These are phyloP conservation scores for Rubia tinctorum DNA, from an alignment of 305 asterid species.

Conservation along the genomic window DNA sequence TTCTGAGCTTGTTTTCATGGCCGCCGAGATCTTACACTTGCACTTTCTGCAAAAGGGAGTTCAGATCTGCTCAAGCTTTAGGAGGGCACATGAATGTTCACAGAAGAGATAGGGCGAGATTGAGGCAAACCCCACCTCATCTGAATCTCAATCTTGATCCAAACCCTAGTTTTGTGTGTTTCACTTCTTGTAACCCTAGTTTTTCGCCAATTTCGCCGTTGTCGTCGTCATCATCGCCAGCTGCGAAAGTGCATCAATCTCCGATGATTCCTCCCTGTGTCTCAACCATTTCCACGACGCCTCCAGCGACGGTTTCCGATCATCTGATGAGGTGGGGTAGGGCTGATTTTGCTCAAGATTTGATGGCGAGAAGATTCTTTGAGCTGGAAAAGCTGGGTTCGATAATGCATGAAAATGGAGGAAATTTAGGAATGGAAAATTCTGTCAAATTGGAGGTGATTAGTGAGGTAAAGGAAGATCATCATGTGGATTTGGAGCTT, in stretches of 20 bases:
- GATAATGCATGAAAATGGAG: slow-evolving; percentile 14
- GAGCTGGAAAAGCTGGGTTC: slow-evolving; percentile 23
- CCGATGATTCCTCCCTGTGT: slow-evolving; percentile 24
- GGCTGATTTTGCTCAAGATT: slow-evolving; percentile 19
- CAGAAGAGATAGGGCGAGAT: slow-evolving; percentile 38
- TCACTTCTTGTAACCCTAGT: slow-evolving; percentile 36
- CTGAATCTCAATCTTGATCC: slow-evolving; percentile 52
- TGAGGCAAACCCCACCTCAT: slow-evolving; percentile 22
- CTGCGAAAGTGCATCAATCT: neutral
- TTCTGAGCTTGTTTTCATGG: slow-evolving; percentile 26
- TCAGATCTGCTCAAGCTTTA: slow-evolving; percentile 45
- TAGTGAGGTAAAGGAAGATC: slow-evolving; percentile 26
- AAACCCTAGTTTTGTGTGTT: slow-evolving; percentile 20
- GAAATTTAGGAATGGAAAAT: slow-evolving; percentile 23
- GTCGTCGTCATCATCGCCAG: slow-evolving; percentile 14
- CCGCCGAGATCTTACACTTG: slow-evolving; percentile 44
- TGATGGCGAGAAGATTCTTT: slow-evolving; percentile 28
- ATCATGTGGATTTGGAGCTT: slow-evolving; percentile 85
- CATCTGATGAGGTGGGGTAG: slow-evolving; percentile 14
- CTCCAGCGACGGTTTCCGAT: slow-evolving; percentile 6
- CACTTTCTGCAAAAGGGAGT: slow-evolving; percentile 38
- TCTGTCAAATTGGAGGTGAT: slow-evolving; percentile 52
- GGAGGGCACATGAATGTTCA: slow-evolving; percentile 50
- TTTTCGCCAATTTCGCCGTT: neutral
- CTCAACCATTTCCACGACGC: slow-evolving; percentile 17